Base-by-base conservation (phyloP, 2,329 filamentous ascomycete species). In the Curvularia spicifera region DNA sequence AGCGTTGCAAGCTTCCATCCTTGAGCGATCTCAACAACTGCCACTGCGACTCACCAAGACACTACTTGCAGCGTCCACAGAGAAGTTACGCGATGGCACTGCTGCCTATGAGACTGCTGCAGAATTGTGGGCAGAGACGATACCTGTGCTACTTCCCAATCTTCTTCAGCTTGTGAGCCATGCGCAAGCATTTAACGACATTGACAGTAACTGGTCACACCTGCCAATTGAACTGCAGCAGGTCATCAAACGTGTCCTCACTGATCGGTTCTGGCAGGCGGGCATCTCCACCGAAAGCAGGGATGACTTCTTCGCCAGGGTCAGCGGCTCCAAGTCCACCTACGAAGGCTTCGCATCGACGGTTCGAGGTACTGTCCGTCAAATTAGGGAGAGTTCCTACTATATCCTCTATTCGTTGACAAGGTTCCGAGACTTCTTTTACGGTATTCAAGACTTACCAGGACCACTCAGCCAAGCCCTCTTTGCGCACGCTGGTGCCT, bases 201-300 rank as follows among this genome's bases (percentile, higher is more conserved):
- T 91, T 1, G 82, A 85, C 20, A 69, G 61, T 56, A 96, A 93
- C 71, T 99, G 95, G 94, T 82, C 84, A 9, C 85, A 88, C 31
- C 79, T 97, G 15, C 89, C 93, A 1, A 75, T 81, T 10, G 91
- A 96, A 42, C 89, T 96, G 82, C 88, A 88, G 57, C 80, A 84
- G 5, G 87, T 96, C 51, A 90, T 98, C 39, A 85, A 87, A 43
- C 86, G 91, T 22, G 92, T 98, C 20, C 80, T 99, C 22, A 96
- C 93, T 13, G 95, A 99, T 77, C 86, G 95, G 24, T 99, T 99
- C 76, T 99, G 95, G 95, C 95, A 99, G 81, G 92, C 93, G 6
- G 95, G 95, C 9, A 99, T 99, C 50, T 98, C 95, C 0, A 91
- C 89, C 61, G 95, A 96, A 26, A 98, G 91, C 68, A 93, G 95